Evolutionary conservation across 2,329 filamentous ascomycete species (phyloP).

Genomic region (Microdochium paspali): DNA sequence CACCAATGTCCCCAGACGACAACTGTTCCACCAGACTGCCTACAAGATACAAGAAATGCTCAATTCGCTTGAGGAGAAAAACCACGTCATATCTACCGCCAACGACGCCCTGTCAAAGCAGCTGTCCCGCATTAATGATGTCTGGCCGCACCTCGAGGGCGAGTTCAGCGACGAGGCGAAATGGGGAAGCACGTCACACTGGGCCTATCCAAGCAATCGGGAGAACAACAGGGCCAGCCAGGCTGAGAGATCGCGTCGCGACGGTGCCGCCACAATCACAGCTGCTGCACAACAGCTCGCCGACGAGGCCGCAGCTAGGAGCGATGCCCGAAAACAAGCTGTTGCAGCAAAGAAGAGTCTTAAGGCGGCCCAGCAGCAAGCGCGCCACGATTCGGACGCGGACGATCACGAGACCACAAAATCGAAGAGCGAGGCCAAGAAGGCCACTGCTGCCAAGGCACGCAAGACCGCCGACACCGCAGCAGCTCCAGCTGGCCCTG

Average conservation of each 20-base stretch:
- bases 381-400: conserved; percentile 68
- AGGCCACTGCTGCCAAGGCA: conserved; percentile 48
- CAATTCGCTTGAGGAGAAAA: conserved; percentile 90
- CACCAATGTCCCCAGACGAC: conserved; percentile 55
- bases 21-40: conserved; percentile 70
- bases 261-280: conserved; percentile 69
- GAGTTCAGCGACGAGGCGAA: conserved; percentile 95
- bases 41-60: conserved; percentile 76
- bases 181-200: conserved; percentile 83
- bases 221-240: conserved; percentile 47
- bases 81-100: conserved; percentile 88
- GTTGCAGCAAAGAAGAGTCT: conserved; percentile 66
- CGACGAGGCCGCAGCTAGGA: conserved; percentile 74
- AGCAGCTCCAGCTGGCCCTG: conserved; percentile 46
- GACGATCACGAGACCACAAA: conserved; percentile 53
- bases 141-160: conserved; percentile 75
- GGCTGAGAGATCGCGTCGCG: conserved; percentile 66
- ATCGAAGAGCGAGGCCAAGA: conserved; percentile 48
- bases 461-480: conserved; percentile 50
- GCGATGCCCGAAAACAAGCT: conserved; percentile 77
- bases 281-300: conserved; percentile 70
- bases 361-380: conserved; percentile 34
- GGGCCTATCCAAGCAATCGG: conserved; percentile 88
- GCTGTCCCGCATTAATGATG: conserved; percentile 72
- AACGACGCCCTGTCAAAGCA: conserved; percentile 84